Base-by-base conservation (phyloP, 1,284 basidiomycete genomes). In the Apiotrichum brassicae region DNA sequence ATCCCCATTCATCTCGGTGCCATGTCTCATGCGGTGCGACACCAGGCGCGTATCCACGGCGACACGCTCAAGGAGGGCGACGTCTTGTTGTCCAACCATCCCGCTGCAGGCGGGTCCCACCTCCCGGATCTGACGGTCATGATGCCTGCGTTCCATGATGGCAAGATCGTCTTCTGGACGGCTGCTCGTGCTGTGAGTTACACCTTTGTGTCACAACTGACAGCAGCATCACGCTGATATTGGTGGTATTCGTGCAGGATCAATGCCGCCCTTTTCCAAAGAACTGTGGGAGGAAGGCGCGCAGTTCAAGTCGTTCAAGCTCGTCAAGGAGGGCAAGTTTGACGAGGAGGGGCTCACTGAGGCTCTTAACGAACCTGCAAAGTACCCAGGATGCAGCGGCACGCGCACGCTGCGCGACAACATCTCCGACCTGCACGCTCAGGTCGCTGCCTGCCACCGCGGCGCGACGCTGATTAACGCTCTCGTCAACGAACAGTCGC, bases 291-390 rank as follows among this genome's bases (percentile, higher is more conserved):
- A 77, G 45, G 76, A 77, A 53, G 76, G 76, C 2, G 76, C 75
- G 0, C 65, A 72, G 48, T 69, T 75, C 55, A 60, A 56, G 38
- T 64, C 62, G 4, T 64, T 92, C 94, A 81, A 63, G 45, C 60
- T 68, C n/a, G 64, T 70, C 39, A 58, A 61, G 24, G 61, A 47
- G 33, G 68, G 68, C 33, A 56, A 62, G 34, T 70, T 70, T 56
- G 64, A 70, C 50, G 64, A 67, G 44, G 79, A 85, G 40, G 86
- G 85, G 0, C 74, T 97, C 12, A 72, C 84, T 18, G 82, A 86
- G 61, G 81, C 87, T 58, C 85, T 97, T 81, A 85, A 87, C n/a
- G 83, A 84, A 53, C 93, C 94, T 0, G 85, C 84, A 5, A 78
- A 82, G 67, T 93, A 90, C 66, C 85, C 84, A 6, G 87, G 86